Conservation (phyloP, 2,329 filamentous ascomycete species). For the Aotearoamyces nothofagi region DNA sequence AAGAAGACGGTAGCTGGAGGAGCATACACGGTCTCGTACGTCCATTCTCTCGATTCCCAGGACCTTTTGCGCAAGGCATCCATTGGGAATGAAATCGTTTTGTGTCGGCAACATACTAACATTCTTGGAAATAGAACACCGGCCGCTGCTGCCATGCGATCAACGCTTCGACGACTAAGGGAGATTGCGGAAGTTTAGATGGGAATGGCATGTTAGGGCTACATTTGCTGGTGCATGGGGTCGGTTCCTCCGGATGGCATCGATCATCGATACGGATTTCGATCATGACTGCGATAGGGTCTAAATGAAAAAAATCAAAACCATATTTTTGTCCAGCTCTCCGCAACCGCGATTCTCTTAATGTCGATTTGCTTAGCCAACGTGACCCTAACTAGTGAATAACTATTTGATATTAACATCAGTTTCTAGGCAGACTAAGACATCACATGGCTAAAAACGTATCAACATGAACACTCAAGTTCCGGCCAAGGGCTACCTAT, state of each 20-base stretch:
- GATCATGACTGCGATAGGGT: constrained; percentile 9
- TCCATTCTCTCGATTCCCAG: constrained; percentile 23
- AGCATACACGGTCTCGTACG: constrained; percentile 94
- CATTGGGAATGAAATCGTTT: too few relatives aligned
- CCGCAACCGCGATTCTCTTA: constrained; percentile 10
- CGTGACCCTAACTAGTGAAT: too few relatives aligned
- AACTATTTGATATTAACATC: too few relatives aligned
- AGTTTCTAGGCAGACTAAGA: too few relatives aligned
- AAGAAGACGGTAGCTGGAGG: constrained; percentile 87
- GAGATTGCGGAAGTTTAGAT: constrained; percentile 91
- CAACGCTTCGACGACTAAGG: constrained; percentile 90
- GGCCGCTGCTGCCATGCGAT: constrained; percentile 85
- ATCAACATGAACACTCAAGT: too few relatives aligned
- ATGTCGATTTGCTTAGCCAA: too few relatives aligned
- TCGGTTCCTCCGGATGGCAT: constrained; percentile 11
- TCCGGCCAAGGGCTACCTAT: too few relatives aligned
- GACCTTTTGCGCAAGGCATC: too few relatives aligned
- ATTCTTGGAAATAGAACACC: constrained; percentile 49
- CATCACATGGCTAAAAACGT: too few relatives aligned
- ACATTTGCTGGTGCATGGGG: constrained; percentile 21
- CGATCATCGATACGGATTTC: constrained; percentile 13
- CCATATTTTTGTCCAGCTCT: neutral
- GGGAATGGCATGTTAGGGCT: constrained; percentile 15
- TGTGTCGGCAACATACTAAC: constrained; percentile 3
- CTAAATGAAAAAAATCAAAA: constrained; percentile 5